Percentiles rank a stretch among this genome's conserved stretches.
These are phyloP conservation scores for Dothideomycetes sp. DNA, from an alignment of 2,329 filamentous ascomycete genomes.

Conservation along the genomic window DNA sequence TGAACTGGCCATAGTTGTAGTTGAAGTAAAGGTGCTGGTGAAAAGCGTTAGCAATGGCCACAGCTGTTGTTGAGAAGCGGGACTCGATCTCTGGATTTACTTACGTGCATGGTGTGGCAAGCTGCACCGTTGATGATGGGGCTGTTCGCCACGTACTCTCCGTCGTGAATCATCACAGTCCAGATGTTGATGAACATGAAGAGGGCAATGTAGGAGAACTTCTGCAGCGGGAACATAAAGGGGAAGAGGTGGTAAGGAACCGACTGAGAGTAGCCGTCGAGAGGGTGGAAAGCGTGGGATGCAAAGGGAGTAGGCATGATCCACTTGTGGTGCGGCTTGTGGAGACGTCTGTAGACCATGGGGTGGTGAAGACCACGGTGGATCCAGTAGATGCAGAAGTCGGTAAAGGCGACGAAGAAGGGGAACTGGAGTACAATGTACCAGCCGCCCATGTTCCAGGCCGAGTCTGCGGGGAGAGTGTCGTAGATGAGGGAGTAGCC, in stretches of 20 bases:
- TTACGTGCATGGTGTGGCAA: constrained; percentile 72
- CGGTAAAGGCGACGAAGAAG: constrained; percentile 77
- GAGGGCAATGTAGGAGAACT: constrained; percentile 72
- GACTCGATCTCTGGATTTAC: not conserved
- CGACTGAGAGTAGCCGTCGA: constrained; percentile 83
- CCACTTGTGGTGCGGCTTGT: constrained; percentile 99
- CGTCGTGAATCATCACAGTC: constrained; percentile 94
- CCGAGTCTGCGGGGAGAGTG: constrained; percentile 33
- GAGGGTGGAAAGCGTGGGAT: constrained; percentile 85
- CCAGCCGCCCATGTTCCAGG: constrained; percentile 63
- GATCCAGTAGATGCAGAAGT: constrained; percentile 85
- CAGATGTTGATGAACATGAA: constrained; percentile 94
- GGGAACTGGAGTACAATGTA: constrained; percentile 81
- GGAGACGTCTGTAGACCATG: constrained; percentile 69
- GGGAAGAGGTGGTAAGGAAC: constrained; percentile 90
- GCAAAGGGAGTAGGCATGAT: constrained; percentile 96
- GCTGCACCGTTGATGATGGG: constrained; percentile 90
- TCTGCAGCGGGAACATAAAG: constrained; percentile 85
- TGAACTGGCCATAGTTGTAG: constrained; percentile 93
- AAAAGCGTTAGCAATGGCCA: not conserved
- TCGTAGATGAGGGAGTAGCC: constrained; percentile 86
- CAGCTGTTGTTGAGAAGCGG: not conserved
- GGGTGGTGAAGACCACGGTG: constrained; percentile 79
- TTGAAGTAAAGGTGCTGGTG: constrained; percentile 69
- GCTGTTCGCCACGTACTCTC: constrained; percentile 84